Conservation (phyloP, 163 green algal species). For the Volvox carteri region DNA sequence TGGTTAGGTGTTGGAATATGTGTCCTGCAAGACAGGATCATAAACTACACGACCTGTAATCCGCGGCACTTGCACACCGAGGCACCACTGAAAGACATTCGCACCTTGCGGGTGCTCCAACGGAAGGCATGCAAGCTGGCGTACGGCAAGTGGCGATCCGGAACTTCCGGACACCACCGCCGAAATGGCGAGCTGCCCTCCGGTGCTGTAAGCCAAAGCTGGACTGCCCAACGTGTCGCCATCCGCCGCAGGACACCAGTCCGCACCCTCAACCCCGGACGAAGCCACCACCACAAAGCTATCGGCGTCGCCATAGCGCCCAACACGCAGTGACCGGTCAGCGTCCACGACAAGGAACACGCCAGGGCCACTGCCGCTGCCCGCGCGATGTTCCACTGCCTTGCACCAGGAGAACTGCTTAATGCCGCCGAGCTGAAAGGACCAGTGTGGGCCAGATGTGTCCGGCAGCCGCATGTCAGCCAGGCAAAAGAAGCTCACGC, state of each 20-base stretch:
- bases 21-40: too few relatives aligned
- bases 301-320: slow-evolving; percentile 29
- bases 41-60: too few relatives aligned
- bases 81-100: too few relatives aligned
- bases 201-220: slow-evolving; percentile 32
- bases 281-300: background rate
- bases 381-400: background rate
- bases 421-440: slow-evolving; percentile 17
- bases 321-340: background rate
- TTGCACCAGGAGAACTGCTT: slow-evolving; percentile 57
- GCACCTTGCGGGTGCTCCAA: slow-evolving; percentile 38
- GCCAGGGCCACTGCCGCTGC: background rate
- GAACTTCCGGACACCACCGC: background rate
- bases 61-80: too few relatives aligned
- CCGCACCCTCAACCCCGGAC: background rate
- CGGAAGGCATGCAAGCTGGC: slow-evolving; percentile 1
- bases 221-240: background rate
- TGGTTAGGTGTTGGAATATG: too few relatives aligned
- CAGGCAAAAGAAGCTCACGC: slow-evolving; percentile 45
- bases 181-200: slow-evolving; percentile 3
- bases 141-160: background rate
- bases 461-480: background rate
- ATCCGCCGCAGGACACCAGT: slow-evolving; percentile 32
- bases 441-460: background rate
- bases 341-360: slow-evolving; percentile 31